Percentiles rank a stretch among this genome's conserved stretches.
Evolutionary conservation across 495 filamentous ascomycete genomes (phyloP).

Genomic region (Daldinia childiae): DNA sequence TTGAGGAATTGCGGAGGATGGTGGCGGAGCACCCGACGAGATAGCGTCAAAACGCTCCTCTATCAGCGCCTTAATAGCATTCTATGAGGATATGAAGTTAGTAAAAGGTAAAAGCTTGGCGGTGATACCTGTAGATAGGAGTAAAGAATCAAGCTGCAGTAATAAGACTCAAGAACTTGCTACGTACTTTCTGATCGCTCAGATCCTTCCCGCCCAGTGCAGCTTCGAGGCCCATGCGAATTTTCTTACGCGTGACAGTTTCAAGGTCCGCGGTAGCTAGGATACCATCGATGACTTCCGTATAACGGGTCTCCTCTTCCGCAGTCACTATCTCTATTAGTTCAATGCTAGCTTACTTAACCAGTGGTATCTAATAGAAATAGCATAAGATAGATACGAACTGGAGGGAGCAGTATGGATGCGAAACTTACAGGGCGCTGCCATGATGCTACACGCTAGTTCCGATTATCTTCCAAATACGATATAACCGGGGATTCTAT

Average conservation of each 20-base stretch:
- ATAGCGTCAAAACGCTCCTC: conserved; percentile 89
- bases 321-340: conserved; percentile 64
- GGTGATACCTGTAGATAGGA: neutral
- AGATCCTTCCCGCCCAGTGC: conserved; percentile 79
- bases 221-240: conserved; percentile 84
- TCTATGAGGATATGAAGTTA: conserved; percentile 57
- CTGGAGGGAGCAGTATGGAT: neutral
- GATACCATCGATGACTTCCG: conserved; percentile 90
- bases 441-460: conserved; percentile 20
- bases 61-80: conserved; percentile 82
- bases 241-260: conserved; percentile 91
- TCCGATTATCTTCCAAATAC: conserved; percentile 8
- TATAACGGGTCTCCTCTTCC: conserved; percentile 74
- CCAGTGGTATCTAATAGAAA: neutral
- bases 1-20: conserved; percentile 42
- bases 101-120: neutral
- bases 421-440: conserved; percentile 29
- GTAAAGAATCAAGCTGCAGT: neutral
- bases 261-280: conserved; percentile 82
- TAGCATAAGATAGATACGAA: neutral
- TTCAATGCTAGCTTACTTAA: no score
- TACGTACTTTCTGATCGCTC: conserved; percentile 80
- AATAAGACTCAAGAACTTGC: neutral
- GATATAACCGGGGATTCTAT: neutral
- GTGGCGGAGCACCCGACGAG: conserved; percentile 58